Conservation (phyloP, 768 basidiomycete genomes). For the Mycena chlorophos region DNA sequence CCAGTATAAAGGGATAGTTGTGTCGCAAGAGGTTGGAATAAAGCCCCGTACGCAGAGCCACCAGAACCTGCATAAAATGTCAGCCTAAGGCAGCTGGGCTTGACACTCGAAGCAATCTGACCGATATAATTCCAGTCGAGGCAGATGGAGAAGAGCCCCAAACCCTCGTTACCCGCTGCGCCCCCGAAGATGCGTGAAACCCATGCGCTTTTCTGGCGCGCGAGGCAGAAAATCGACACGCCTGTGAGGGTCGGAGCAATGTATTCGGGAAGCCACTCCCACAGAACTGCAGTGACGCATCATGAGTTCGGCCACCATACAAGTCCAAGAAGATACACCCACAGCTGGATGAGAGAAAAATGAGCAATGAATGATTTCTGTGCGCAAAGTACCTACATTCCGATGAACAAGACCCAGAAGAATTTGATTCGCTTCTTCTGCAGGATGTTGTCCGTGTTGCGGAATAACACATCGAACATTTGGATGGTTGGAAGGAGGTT, state of each 20-base stretch:
- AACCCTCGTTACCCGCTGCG: conserved; percentile 61
- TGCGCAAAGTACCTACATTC: conserved; percentile 36
- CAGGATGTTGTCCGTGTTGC: conserved; percentile 40
- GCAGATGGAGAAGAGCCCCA: conserved; percentile 58
- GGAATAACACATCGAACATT: conserved; percentile 48
- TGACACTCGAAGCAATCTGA: background rate
- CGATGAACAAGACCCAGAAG: conserved; percentile 54
- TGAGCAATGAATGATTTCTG: background rate
- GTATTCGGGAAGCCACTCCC: conserved; percentile 52
- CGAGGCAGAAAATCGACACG: conserved; percentile 60
- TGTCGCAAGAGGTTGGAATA: conserved; percentile 55
- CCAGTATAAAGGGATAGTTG: conserved; percentile 54
- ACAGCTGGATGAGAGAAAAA: background rate
- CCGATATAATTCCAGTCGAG: conserved; percentile 55
- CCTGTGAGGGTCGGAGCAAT: conserved; percentile 50
- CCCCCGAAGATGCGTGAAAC: conserved; percentile 62
- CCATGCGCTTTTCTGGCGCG: conserved; percentile 46
- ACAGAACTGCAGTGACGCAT: conserved; percentile 42
- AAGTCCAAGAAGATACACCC: background rate
- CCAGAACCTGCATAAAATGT: conserved; percentile 34
- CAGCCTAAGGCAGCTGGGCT: background rate
- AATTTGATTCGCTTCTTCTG: conserved; percentile 58
- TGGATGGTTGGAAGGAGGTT: conserved; percentile 36
- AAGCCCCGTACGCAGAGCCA: conserved; percentile 44
- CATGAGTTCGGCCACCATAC: conserved; percentile 4